phyloP scores from a whole-genome alignment of 768 basidiomycete genomes.

The Phanerochaete carnosa region DNA sequence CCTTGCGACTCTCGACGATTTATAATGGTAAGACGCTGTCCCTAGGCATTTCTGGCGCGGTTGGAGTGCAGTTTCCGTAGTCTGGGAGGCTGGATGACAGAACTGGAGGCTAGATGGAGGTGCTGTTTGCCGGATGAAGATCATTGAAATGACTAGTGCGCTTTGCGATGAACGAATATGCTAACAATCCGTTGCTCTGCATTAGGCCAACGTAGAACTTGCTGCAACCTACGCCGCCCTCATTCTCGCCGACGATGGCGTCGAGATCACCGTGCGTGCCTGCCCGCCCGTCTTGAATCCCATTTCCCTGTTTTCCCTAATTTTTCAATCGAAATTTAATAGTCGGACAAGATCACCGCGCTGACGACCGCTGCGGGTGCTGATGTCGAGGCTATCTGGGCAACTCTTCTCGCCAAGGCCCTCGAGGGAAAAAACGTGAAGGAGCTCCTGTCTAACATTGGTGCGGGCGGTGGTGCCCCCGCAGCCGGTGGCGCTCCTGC shows the following conservation, averaged over 20 bases:
- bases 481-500: slow-evolving; percentile 53
- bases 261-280: slow-evolving; percentile 91
- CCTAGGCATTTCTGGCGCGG: background rate
- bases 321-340: background rate
- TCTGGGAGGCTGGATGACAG: background rate
- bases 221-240: slow-evolving; percentile 96
- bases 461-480: slow-evolving; percentile 85
- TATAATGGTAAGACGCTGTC: slow-evolving; percentile 11
- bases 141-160: background rate
- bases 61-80: background rate
- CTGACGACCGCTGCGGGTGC: slow-evolving; percentile 79
- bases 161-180: background rate
- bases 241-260: slow-evolving; percentile 95
- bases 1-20: slow-evolving; percentile 2
- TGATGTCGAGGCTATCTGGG: slow-evolving; percentile 97
- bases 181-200: background rate
- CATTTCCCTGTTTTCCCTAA: background rate
- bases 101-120: slow-evolving; percentile 2
- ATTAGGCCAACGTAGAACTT: slow-evolving; percentile 66
- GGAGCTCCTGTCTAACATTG: slow-evolving; percentile 93
- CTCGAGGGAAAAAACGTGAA: slow-evolving; percentile 98
- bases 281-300: background rate
- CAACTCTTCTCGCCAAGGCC: slow-evolving; percentile 92
- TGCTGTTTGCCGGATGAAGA: background rate
- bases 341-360: slow-evolving; percentile 93